Evolutionary conservation across 768 basidiomycete genomes (phyloP).

Genomic region (Amanita inopinata): DNA sequence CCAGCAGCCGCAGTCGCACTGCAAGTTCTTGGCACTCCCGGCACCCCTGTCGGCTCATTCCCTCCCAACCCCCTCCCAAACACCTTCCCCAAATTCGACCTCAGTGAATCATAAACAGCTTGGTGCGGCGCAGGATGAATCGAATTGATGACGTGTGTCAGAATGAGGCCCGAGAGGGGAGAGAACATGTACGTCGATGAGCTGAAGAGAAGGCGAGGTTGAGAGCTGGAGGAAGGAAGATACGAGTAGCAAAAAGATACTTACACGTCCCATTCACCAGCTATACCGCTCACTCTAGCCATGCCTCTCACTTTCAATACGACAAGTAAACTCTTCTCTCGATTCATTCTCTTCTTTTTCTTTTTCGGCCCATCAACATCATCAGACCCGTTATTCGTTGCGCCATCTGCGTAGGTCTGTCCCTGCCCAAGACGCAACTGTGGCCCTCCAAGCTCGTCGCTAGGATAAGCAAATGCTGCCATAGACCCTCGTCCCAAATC

Average conservation of each 20-base stretch:
- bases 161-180: slow-evolving; percentile 51
- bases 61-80: slow-evolving; percentile 24
- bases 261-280: slow-evolving; percentile 67
- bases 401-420: neutral
- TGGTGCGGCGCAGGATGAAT: slow-evolving; percentile 72
- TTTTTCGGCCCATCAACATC: slow-evolving; percentile 3
- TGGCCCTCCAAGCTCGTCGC: slow-evolving; percentile 8
- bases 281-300: slow-evolving; percentile 52
- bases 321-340: slow-evolving; percentile 53
- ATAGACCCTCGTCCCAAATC: neutral
- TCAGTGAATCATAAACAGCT: slow-evolving; percentile 56
- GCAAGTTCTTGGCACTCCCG: too few relatives aligned
- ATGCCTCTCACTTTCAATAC: slow-evolving; percentile 46
- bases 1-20: too few relatives aligned
- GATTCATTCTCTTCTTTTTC: slow-evolving; percentile 20
- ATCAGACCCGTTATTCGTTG: neutral
- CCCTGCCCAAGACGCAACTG: neutral
- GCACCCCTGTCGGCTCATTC: slow-evolving; percentile 10
- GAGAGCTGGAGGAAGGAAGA: slow-evolving; percentile 3
- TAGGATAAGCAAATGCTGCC: neutral
- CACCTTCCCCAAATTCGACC: slow-evolving; percentile 29
- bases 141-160: slow-evolving; percentile 59
- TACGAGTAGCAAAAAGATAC: slow-evolving; percentile 18
- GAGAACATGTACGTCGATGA: slow-evolving; percentile 71
- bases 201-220: slow-evolving; percentile 25